phyloP scores from a whole-genome alignment of 495 filamentous ascomycete species.

The Aspergillus cristatus region DNA sequence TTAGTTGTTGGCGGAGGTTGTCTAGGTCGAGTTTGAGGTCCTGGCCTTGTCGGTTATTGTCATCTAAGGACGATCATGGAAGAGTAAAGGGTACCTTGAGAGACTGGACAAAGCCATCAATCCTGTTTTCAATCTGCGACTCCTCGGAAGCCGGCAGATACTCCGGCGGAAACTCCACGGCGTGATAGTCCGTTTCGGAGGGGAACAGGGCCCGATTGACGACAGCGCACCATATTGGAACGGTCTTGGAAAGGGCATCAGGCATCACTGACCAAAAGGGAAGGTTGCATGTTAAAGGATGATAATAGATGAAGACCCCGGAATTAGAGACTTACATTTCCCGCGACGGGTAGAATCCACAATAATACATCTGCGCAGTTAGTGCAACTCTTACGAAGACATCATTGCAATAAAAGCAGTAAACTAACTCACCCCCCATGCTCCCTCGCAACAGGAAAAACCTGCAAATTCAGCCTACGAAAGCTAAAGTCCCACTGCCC shows the following conservation, averaged over 20 bases:
- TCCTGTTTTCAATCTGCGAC: constrained; percentile 60
- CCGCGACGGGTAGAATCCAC: constrained; percentile 92
- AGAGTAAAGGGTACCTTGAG: constrained; percentile 37
- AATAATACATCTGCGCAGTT: constrained; percentile 60
- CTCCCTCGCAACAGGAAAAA: constrained; percentile 53
- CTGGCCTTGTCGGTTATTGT: constrained; percentile 18
- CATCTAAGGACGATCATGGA: background rate
- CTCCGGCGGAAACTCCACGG: constrained; percentile 55
- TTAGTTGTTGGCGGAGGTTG: constrained; percentile 25
- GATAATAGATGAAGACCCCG: too few relatives aligned
- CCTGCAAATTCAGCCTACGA: constrained; percentile 72
- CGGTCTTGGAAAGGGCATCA: constrained; percentile 84
- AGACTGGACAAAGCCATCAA: constrained; percentile 56
- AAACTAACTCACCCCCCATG: constrained; percentile 57
- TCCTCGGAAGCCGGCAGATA: constrained; percentile 66
- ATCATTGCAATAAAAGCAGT: constrained; percentile 1
- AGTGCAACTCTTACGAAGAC: too few relatives aligned
- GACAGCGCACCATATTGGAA: constrained; percentile 88
- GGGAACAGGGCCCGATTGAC: constrained; percentile 76
- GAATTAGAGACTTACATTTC: constrained; percentile 50
- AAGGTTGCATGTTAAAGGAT: too few relatives aligned
- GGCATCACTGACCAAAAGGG: constrained; percentile 55
- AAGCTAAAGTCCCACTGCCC: constrained; percentile 84
- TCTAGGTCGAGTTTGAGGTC: constrained; percentile 42
- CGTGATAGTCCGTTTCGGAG: constrained; percentile 32